Percentiles rank a stretch among this genome's conserved stretches.
phyloP scores from a whole-genome alignment of 2,329 filamentous ascomycete genomes.

The Ophiostoma australiae region DNA sequence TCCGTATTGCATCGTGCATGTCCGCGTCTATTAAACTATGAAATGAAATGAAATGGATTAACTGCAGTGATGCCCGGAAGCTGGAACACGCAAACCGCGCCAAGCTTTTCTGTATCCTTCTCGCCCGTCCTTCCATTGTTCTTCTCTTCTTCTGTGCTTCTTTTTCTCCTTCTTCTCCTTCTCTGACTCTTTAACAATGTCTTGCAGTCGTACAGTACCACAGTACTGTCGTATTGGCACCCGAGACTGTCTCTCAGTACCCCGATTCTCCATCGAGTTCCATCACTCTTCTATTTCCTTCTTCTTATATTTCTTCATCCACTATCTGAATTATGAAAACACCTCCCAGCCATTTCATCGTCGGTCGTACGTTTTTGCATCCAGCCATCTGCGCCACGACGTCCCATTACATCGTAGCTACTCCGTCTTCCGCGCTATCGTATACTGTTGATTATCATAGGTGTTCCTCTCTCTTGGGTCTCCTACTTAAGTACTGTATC shows the following conservation, averaged over 20 bases:
- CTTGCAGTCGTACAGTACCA: not conserved
- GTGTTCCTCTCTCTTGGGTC: not conserved
- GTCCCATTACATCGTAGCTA: not conserved
- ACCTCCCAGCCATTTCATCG: not conserved
- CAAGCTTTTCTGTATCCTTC: not conserved
- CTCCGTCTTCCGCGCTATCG: not conserved
- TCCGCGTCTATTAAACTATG: slow-evolving; percentile 5
- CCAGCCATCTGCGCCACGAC: not conserved
- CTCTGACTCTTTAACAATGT: not conserved
- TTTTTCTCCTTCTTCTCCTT: not conserved
- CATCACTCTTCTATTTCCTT: not conserved
- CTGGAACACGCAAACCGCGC: slow-evolving; percentile 4
- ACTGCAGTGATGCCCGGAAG: not conserved
- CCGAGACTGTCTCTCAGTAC: not conserved
- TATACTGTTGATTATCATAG: not conserved
- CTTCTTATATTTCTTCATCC: not conserved
- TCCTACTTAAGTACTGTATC: not conserved
- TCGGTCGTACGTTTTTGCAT: not conserved
- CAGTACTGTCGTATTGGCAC: not conserved
- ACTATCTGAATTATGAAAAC: not conserved
- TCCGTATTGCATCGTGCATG: slow-evolving; percentile 1
- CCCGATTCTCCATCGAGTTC: not conserved
- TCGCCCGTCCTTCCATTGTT: slow-evolving; percentile 3
- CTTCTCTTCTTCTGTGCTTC: slow-evolving; percentile 11
- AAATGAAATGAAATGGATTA: slow-evolving; percentile 6